Base-by-base conservation (phyloP, 352 stramenopile genomes). In the Phytopythium vexans region DNA sequence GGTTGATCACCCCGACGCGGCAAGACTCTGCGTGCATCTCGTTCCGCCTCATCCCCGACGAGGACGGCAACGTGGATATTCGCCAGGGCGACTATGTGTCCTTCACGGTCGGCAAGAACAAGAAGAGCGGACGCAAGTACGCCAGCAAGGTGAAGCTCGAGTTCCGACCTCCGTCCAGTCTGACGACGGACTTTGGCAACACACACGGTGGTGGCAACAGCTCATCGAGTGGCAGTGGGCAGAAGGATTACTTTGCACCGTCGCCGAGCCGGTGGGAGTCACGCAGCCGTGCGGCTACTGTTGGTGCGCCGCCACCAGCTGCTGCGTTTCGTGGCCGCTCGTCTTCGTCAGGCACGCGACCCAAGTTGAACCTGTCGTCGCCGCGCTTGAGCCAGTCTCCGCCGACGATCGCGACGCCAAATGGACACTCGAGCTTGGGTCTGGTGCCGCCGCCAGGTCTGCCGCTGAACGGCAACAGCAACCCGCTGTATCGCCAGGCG, bases 91-190 rank as follows among this genome's bases (percentile, higher is more conserved):
- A 94, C 61, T 94, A 94, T 43, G 84, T 94, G 52, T 92, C 82
- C 12, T 94, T 94, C 61, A 94, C 84, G 0, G 84, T 94, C 32
- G 84, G 84, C 33, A 94, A 94, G 71, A 94, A 94, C 74, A 94
- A 94, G 58, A 94, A 94, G 68, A 92, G 82, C 33, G 84, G 82
- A 15, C 84, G 84, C 52, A 94, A 94, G 57, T 94, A 94, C 54
- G 84, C 84, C 39, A 91, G 78, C 46, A 94, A 94, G 50, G 84
- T 94, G 54, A 92, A 92, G 70, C 65, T 94, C 54, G 84, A 94
- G 70, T 94, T 92, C 60, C 84, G 84, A 39, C 84, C 84, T 12
- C 84, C 84, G 4, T 58, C 72, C 8, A 90, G 69, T 49, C 36
- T 85, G 31, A 88, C 77, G 4, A 64, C 54, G 2, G 70, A 75